Conservation (phyloP, 2,329 filamentous ascomycete species). For the Beauveria caledonica region DNA sequence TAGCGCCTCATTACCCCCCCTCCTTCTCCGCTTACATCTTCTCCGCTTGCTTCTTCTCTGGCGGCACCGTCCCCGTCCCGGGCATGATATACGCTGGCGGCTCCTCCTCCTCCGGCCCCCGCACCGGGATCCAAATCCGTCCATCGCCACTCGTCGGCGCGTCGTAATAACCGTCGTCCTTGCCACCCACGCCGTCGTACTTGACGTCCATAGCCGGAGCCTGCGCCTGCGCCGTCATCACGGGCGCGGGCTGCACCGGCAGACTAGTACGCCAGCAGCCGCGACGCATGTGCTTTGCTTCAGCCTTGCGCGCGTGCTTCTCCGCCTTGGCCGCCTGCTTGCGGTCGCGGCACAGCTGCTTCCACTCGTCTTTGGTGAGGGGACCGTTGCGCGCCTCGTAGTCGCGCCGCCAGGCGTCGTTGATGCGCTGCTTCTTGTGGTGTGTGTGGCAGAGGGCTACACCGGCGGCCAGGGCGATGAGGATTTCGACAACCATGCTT, state of each 20-base stretch:
- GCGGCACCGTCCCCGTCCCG: neutral
- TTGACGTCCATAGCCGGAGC: neutral
- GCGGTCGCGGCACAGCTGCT: conserved; percentile 7
- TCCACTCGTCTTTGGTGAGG: conserved; percentile 2
- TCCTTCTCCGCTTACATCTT: neutral
- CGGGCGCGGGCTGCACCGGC: neutral
- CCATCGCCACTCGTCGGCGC: neutral
- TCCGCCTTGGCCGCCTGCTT: conserved; percentile 5
- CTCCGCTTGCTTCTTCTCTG: neutral
- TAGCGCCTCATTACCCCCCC: neutral
- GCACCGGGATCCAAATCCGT: neutral
- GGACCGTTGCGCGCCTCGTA: neutral
- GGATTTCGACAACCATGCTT: conserved; percentile 4
- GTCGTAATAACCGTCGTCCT: neutral
- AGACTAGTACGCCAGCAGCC: neutral
- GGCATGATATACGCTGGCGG: neutral
- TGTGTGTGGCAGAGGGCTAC: conserved; percentile 7
- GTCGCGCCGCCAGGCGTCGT: neutral
- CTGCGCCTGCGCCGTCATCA: neutral
- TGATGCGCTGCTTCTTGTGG: conserved; percentile 8
- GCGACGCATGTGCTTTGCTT: neutral
- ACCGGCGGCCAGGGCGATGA: neutral
- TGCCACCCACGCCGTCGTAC: neutral
- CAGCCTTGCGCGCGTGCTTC: conserved; percentile 2
- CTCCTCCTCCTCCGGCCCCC: conserved; percentile 2